Evolutionary conservation across 2,329 filamentous ascomycete species (phyloP).

Genomic region (Colletotrichum theobromicola): DNA sequence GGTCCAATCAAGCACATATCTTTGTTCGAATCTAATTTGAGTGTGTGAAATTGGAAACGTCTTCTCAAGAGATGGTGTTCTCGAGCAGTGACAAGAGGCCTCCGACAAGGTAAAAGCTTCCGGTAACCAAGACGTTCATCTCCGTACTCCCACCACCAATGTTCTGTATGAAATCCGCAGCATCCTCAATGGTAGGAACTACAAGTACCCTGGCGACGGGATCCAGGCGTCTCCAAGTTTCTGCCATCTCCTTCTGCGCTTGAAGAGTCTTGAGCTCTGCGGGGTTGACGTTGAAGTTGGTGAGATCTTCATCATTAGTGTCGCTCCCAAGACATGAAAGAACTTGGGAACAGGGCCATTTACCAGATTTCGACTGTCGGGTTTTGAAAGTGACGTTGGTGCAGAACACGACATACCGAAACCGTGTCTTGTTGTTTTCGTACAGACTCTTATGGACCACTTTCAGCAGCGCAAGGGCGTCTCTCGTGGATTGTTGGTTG

Average conservation of each 20-base stretch:
- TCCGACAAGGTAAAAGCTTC: not conserved
- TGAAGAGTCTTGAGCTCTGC: not conserved
- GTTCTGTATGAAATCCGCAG: not conserved
- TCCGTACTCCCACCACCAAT: not conserved
- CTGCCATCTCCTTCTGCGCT: not conserved
- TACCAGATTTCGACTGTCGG: not conserved
- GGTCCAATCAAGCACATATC: slow-evolving; percentile 5
- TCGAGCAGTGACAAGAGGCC: not conserved
- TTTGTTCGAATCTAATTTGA: not conserved
- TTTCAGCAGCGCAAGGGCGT: not conserved
- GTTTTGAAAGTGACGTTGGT: not conserved
- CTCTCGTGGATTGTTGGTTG: not conserved
- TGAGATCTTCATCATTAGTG: not conserved
- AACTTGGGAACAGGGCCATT: not conserved
- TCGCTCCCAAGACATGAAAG: not conserved
- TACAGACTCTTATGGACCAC: not conserved
- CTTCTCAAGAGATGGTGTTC: not conserved
- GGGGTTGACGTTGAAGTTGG: not conserved
- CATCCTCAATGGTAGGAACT: not conserved
- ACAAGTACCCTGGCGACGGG: not conserved
- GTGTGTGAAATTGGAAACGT: accelerated
- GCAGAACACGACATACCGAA: not conserved
- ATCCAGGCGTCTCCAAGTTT: not conserved
- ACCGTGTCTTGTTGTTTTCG: not conserved
- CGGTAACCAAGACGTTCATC: not conserved